Percentiles rank a stretch among this genome's conserved stretches.
Evolutionary conservation across 768 basidiomycete species (phyloP).

Genomic region (Termitomyces sp.): DNA sequence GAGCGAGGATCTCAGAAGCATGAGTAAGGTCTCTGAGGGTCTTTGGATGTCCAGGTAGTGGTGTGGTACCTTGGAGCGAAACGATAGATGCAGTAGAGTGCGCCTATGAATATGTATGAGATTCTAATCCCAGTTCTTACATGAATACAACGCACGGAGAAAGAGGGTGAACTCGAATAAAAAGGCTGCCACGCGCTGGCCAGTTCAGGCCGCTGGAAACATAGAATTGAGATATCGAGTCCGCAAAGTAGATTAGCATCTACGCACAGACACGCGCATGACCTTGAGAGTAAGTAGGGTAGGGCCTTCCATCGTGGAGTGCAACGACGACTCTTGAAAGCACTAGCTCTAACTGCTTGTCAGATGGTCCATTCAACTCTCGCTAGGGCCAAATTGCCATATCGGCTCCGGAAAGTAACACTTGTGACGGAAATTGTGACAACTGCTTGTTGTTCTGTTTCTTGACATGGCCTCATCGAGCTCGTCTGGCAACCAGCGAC

Average conservation of each 20-base stretch:
- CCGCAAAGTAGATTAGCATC: not conserved
- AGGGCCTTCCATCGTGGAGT: conserved; percentile 45
- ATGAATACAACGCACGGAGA: conserved; percentile 48
- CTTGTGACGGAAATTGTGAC: conserved; percentile 18
- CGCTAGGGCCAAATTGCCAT: too few relatives aligned
- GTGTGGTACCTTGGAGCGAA: conserved; percentile 70
- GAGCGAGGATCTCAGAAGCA: conserved; percentile 72
- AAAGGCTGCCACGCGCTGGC: conserved; percentile 83
- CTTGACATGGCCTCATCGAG: conserved; percentile 33
- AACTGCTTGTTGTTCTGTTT: conserved; percentile 27
- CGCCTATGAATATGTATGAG: conserved; percentile 30
- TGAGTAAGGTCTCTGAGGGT: conserved; percentile 81
- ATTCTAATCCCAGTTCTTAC: not conserved
- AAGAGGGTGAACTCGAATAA: conserved; percentile 78
- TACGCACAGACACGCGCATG: conserved; percentile 83
- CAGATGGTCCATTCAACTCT: too few relatives aligned
- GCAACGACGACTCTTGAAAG: not conserved
- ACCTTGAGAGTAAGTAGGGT: conserved; percentile 76
- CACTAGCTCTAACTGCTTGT: too few relatives aligned
- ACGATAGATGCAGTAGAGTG: conserved; percentile 76
- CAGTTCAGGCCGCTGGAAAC: conserved; percentile 62
- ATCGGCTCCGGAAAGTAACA: conserved; percentile 7
- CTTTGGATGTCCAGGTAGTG: conserved; percentile 75
- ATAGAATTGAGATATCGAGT: conserved; percentile 10
- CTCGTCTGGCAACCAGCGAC: conserved; percentile 26